Evolutionary conservation across 768 basidiomycete species (phyloP), one percentile per base, ranked within the genome.

Genomic region (Mrakia frigida): DNA sequence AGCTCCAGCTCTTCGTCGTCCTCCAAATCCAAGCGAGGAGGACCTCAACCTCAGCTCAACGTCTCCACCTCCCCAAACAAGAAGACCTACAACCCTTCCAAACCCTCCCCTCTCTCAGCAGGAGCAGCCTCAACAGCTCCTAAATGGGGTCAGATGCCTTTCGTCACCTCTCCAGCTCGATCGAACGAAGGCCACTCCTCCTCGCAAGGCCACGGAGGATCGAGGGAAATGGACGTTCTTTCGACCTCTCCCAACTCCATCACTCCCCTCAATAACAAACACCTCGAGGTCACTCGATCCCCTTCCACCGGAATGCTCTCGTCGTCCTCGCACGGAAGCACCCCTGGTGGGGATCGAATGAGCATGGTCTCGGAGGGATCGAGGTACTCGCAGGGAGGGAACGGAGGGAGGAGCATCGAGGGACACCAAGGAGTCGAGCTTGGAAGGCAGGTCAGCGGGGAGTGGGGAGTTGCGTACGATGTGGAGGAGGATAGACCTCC

Each of bases 381-480:
- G 14, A 16, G 65, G 39, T 68, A 68, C 65, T 68, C 65, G 14
- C 33, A 37, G 18, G 65, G 25, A 9, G 56, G 65, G 13, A 35
- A 35, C 37, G 37, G 37, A 6, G 65, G 35, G 13, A 43, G 23
- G 65, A 68, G 65, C 37, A 10, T 39, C 33, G 65, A 68, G 37
- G 65, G 65, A 39, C 65, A 68, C 31, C 35, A 43, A 14, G 33
- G 16, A 2, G 65, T 68, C 16, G 65, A 68, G 35, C 65, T 68
- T 23, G 65, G 65, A 37, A 3, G 65, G 37, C 65, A 68, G 65
- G 65, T 68, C 23, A 68, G 65, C 9, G 65, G 65, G 25, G 65
- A 68, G 65, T 68, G 65, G 65, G 65, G 65, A 16, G 65, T 68
- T 13, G 65, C 65, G 37, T 68, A 68, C 65, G 65, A 68, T 14